These are phyloP conservation scores for Globisporangium okanoganense DNA, from an alignment of 352 stramenopile genomes.

Conservation along the genomic window DNA sequence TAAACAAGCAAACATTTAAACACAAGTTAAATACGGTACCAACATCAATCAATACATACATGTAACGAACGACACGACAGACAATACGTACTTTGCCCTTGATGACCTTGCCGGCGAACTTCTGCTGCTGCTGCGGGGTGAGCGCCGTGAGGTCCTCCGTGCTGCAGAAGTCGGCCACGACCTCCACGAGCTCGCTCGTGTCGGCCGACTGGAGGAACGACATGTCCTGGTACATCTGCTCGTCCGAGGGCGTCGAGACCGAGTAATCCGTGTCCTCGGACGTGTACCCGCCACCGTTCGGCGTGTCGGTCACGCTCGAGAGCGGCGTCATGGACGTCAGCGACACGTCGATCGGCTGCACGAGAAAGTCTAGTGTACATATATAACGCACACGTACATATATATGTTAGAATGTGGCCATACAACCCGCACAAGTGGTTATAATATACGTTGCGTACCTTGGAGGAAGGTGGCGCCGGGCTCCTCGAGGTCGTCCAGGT, in stretches of 20 bases:
- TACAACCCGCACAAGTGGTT: no score
- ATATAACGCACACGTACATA: background rate
- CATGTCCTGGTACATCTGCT: constrained; percentile 77
- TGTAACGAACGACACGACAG: constrained; percentile 5
- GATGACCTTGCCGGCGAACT: constrained; percentile 72
- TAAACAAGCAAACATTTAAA: background rate
- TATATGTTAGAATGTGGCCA: background rate
- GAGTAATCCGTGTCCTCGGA: constrained; percentile 85
- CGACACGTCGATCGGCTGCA: constrained; percentile 11
- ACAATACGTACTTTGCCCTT: constrained; percentile 60
- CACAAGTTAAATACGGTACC: no score
- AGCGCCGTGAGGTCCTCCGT: constrained; percentile 43
- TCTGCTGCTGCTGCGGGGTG: constrained; percentile 40
- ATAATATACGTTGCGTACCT: no score
- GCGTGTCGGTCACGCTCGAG: constrained; percentile 34
- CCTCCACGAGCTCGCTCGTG: constrained; percentile 59
- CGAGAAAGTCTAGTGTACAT: constrained; percentile 30
- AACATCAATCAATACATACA: no score
- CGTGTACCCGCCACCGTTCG: constrained; percentile 81
- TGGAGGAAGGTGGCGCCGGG: constrained; percentile 63
- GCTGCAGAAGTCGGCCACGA: constrained; percentile 50
- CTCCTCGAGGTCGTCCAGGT: constrained; percentile 71
- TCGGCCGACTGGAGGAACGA: constrained; percentile 56
- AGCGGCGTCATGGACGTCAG: constrained; percentile 22
- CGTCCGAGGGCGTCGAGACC: constrained; percentile 52